Base-by-base conservation (phyloP, 495 filamentous ascomycete species). In the Platismatia glauca region DNA sequence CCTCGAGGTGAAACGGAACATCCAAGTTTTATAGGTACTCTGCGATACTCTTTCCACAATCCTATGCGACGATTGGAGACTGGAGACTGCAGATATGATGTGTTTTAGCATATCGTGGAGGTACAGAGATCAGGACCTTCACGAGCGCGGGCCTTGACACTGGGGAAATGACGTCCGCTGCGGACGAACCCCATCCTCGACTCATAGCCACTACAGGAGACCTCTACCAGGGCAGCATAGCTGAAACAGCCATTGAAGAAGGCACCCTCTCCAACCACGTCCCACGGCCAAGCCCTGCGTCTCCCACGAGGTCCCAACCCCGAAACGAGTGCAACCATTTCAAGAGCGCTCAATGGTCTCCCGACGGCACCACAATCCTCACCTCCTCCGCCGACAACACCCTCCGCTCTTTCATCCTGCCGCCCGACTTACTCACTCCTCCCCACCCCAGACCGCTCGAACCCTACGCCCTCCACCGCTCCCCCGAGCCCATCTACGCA, bases 331-430 rank as follows among this genome's bases (percentile, higher is more conserved):
- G 61, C 6, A 79, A 78, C 64, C 80, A 80, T 70, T 86, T 87
- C 71, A 86, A 84, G 68, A 78, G 75, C 55, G 79, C 77, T 35
- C 80, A 84, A 79, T 87, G 84, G 84, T 84, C 89, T 9, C 84
- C 89, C 55, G 92, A 96, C 70, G 90, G 93, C 20, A 94, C 90
- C 13, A 84, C 83, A 9, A 74, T 97, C 55, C 70, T 98, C 68
- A 88, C 91, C n/a, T 81, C 82, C 33, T 86, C 81, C 44, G 84
- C 83, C 9, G 81, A 89, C 63, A 84, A 91, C 67, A 77, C 74
- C 55, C 77, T 95, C 48, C 78, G 83, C 57, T 83, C 85, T 16
- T 94, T 85, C 72, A 82, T 95, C 37, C 68, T 96, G 50, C 90
- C 90, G 0, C 76, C 78, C 15, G 80, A 86, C 69, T 83, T 96